Evolutionary conservation across 495 filamentous ascomycete species (phyloP).

Genomic region (Aspergillus kassunensis): DNA sequence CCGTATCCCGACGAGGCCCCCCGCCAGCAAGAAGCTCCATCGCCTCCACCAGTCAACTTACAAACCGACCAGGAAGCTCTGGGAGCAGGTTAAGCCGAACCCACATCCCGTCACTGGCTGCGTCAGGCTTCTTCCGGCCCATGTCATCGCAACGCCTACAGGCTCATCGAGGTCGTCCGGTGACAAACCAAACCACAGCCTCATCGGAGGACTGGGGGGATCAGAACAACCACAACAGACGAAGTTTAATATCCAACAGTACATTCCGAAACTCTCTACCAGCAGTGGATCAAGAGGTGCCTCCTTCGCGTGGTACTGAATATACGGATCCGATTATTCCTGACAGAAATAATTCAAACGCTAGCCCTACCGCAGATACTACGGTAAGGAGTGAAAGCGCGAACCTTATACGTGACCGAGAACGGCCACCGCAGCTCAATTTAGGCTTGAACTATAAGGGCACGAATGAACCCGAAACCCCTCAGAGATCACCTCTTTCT

Average conservation of each 20-base stretch:
- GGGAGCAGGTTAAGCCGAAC: slow-evolving; percentile 74
- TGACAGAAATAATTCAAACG: slow-evolving; percentile 68
- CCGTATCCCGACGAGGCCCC: slow-evolving; percentile 48
- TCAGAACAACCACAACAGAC: slow-evolving; percentile 44
- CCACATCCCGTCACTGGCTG: slow-evolving; percentile 85
- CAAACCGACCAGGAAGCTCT: slow-evolving; percentile 57
- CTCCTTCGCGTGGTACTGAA: slow-evolving; percentile 75
- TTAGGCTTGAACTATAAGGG: slow-evolving; percentile 52
- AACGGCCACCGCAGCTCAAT: slow-evolving; percentile 53
- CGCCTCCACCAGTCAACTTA: slow-evolving; percentile 32
- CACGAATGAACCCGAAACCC: slow-evolving; percentile 45
- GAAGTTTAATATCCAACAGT: slow-evolving; percentile 46
- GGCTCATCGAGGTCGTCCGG: slow-evolving; percentile 69
- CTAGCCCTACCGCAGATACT: slow-evolving; percentile 66
- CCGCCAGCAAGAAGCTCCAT: slow-evolving; percentile 36
- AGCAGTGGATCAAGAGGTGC: slow-evolving; percentile 54
- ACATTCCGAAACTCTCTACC: slow-evolving; percentile 35
- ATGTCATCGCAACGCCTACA: slow-evolving; percentile 97
- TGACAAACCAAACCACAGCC: slow-evolving; percentile 38
- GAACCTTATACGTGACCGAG: slow-evolving; percentile 59
- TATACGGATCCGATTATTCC: slow-evolving; percentile 60
- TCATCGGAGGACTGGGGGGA: slow-evolving; percentile 43
- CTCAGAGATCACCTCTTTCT: slow-evolving; percentile 66
- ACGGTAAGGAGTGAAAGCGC: slow-evolving; percentile 71
- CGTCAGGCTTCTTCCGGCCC: slow-evolving; percentile 88